A percentile compares a stretch with the other conserved stretches of the same genome.
Conservation (phyloP, 805 yeast genomes). For the Candida ficus region DNA sequence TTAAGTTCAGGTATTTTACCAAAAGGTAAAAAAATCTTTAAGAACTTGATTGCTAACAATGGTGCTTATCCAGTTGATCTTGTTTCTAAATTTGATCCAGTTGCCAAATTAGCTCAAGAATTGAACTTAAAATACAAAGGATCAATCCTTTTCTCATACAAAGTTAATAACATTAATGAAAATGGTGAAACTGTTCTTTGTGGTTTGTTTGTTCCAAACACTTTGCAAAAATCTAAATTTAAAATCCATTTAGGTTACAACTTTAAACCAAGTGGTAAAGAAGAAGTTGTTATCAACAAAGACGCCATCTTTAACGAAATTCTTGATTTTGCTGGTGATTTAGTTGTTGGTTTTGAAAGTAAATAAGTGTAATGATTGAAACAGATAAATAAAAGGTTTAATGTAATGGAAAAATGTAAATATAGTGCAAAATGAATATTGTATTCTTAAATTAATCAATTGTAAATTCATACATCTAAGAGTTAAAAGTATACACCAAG, state of each 20-base stretch:
- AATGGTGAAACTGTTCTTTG: constrained; percentile 62
- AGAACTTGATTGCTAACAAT: constrained; percentile 42
- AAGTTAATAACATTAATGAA: constrained; percentile 45
- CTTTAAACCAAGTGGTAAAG: constrained; percentile 53
- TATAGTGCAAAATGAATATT: too few relatives aligned
- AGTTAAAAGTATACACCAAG: too few relatives aligned
- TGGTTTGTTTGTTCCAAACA: constrained; percentile 75
- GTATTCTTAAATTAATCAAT: too few relatives aligned
- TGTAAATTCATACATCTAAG: too few relatives aligned
- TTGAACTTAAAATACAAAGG: constrained; percentile 60
- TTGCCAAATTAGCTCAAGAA: constrained; percentile 53
- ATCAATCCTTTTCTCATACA: constrained; percentile 63
- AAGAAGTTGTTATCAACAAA: constrained; percentile 56
- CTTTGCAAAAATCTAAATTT: constrained; percentile 57
- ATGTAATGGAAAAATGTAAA: too few relatives aligned
- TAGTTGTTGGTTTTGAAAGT: constrained; percentile 37
- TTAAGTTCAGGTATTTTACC: constrained; percentile 49
- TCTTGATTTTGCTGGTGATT: constrained; percentile 60
- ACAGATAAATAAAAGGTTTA: too few relatives aligned
- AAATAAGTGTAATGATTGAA: neutral
- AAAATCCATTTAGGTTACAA: constrained; percentile 76
- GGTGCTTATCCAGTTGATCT: constrained; percentile 33
- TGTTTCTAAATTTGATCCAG: constrained; percentile 52
- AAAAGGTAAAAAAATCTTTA: constrained; percentile 39
- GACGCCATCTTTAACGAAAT: constrained; percentile 75